phyloP scores from a whole-genome alignment of 306 rosid species.

The Dryas octopetala region DNA sequence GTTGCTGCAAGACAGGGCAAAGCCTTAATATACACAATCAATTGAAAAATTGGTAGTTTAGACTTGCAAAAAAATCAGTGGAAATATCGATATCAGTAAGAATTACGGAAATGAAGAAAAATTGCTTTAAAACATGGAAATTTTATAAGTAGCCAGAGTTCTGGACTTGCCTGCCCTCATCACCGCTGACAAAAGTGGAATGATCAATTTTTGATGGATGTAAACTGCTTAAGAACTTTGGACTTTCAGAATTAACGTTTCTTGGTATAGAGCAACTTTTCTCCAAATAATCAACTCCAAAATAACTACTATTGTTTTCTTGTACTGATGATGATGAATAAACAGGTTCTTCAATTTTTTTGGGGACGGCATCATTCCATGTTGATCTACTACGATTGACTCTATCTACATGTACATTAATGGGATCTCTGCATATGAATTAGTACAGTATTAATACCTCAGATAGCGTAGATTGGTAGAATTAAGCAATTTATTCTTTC shows the following conservation, averaged over 20 bases:
- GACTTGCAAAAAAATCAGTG: background rate
- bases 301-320: background rate
- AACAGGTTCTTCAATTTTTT: constrained; percentile 41
- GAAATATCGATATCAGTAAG: background rate
- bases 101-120: background rate
- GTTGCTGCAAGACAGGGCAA: background rate
- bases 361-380: constrained; percentile 25
- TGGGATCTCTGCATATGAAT: constrained; percentile 53
- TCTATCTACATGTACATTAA: constrained; percentile 48
- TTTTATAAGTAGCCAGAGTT: background rate
- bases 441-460: background rate
- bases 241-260: constrained; percentile 34
- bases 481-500: constrained; percentile 9
- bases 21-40: background rate
- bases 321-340: background rate
- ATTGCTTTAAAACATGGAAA: background rate
- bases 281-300: constrained; percentile 46
- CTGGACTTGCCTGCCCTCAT: constrained; percentile 50
- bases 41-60: background rate
- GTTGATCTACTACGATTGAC: constrained; percentile 36
- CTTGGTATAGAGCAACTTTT: constrained; percentile 41
- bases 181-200: constrained; percentile 33
- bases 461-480: background rate
- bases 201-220: constrained; percentile 34
- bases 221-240: constrained; percentile 39